Conservation (phyloP, 805 yeast species). For the Saturnispora galanensis region DNA sequence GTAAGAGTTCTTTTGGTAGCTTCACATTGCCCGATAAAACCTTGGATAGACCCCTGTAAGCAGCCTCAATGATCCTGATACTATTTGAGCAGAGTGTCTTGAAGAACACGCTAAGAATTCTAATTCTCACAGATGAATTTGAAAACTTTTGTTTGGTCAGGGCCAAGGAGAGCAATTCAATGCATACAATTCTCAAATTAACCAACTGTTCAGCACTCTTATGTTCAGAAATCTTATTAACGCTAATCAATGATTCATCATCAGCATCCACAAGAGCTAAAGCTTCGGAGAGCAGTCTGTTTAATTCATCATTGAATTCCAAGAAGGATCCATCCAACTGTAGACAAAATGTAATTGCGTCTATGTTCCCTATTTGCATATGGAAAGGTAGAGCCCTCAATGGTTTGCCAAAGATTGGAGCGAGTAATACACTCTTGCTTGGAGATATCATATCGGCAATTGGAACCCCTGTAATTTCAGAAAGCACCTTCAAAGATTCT, state of each 20-base stretch:
- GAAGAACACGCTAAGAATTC: conserved; percentile 89
- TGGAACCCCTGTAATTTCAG: conserved; percentile 61
- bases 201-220: conserved; percentile 82
- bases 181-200: conserved; percentile 83
- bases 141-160: conserved; percentile 78
- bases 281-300: conserved; percentile 78
- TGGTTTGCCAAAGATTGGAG: conserved; percentile 96
- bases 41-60: conserved; percentile 76
- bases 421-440: conserved; percentile 69
- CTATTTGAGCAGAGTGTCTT: conserved; percentile 83
- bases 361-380: conserved; percentile 97
- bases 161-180: conserved; percentile 71
- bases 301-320: conserved; percentile 81
- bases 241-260: conserved; percentile 86
- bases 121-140: conserved; percentile 55
- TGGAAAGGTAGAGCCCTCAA: conserved; percentile 94
- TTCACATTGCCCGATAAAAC: conserved; percentile 80
- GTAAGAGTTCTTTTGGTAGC: conserved; percentile 89
- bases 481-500: conserved; percentile 51
- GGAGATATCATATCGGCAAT: conserved; percentile 70
- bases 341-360: conserved; percentile 89
- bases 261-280: conserved; percentile 94
- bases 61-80: conserved; percentile 82
- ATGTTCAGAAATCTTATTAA: conserved; percentile 76
- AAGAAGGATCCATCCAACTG: conserved; percentile 72